Percentiles rank a stretch among this genome's conserved stretches.
Evolutionary conservation across 139 green algal genomes (phyloP).

Genomic region (Chlamydomonas sphaeroides): DNA sequence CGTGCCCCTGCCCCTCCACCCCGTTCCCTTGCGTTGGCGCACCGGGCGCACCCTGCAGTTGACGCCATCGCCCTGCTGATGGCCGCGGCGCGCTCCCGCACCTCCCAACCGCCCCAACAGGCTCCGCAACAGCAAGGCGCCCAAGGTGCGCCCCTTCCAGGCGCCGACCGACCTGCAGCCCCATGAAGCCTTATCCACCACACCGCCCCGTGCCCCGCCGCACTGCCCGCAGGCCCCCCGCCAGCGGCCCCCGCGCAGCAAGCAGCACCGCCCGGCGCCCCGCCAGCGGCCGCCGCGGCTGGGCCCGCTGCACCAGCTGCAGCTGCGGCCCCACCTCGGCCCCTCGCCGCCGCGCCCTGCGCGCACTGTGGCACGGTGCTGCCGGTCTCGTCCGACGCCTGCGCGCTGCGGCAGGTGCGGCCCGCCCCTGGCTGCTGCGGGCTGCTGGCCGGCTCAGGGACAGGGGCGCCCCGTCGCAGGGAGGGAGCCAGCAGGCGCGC

Average conservation of each 20-base stretch:
- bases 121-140: background rate
- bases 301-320: background rate
- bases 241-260: background rate
- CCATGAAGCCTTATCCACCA: background rate
- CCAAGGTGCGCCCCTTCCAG: background rate
- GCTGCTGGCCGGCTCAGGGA: too few species aligned
- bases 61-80: conserved; percentile 29
- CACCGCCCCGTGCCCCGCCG: background rate
- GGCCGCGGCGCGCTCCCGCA: background rate
- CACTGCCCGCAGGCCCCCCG: background rate
- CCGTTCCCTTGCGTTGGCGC: background rate
- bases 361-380: conserved; percentile 38
- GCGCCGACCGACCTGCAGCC: background rate
- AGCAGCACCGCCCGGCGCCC: background rate
- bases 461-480: too few species aligned
- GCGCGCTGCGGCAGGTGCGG: conserved; percentile 16
- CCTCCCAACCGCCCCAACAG: background rate
- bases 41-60: background rate
- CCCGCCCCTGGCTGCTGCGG: too few species aligned
- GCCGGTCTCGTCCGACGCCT: background rate
- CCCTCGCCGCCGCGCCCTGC: conserved; percentile 1
- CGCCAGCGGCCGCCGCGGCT: background rate
- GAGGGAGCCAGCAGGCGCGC: too few species aligned
- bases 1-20: background rate
- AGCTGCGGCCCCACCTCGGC: background rate